Evolutionary conservation across 805 yeast species (phyloP).

Genomic region (Candida saitoana): DNA sequence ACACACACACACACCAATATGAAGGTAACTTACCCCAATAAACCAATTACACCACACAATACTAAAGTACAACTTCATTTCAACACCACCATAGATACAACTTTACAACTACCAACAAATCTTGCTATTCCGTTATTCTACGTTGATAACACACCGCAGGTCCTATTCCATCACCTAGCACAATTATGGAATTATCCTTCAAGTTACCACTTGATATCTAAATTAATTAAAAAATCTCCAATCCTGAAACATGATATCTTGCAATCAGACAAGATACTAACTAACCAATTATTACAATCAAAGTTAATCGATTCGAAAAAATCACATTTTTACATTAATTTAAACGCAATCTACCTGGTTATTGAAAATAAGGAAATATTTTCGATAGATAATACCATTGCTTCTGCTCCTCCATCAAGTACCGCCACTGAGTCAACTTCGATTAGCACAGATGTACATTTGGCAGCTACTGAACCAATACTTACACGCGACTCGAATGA

Average conservation of each 20-base stretch:
- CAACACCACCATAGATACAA: too few relatives aligned
- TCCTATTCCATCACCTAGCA: slow-evolving; percentile 30
- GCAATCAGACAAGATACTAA: slow-evolving; percentile 17
- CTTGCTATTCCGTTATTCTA: slow-evolving; percentile 16
- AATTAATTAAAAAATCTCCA: slow-evolving; percentile 19
- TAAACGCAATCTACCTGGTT: slow-evolving; percentile 18
- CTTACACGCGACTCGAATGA: background rate
- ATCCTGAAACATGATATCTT: slow-evolving; percentile 16
- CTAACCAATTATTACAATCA: slow-evolving; percentile 16
- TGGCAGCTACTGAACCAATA: slow-evolving; percentile 3
- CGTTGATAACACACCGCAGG: slow-evolving; percentile 14
- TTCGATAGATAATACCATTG: background rate
- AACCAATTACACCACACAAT: background rate
- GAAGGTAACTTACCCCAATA: slow-evolving; percentile 1
- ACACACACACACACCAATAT: background rate
- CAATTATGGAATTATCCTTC: slow-evolving; percentile 38
- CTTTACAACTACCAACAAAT: slow-evolving; percentile 1
- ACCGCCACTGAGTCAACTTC: background rate
- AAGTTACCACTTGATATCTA: slow-evolving; percentile 36
- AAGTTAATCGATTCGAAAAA: slow-evolving; percentile 15
- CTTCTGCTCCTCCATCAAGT: background rate
- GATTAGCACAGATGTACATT: too few relatives aligned
- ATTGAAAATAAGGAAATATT: slow-evolving; percentile 20
- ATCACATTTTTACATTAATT: slow-evolving; percentile 24
- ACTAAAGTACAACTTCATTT: background rate